These are phyloP conservation scores for Pythium utonaiense DNA, from an alignment of 352 stramenopile genomes.

Conservation along the genomic window DNA sequence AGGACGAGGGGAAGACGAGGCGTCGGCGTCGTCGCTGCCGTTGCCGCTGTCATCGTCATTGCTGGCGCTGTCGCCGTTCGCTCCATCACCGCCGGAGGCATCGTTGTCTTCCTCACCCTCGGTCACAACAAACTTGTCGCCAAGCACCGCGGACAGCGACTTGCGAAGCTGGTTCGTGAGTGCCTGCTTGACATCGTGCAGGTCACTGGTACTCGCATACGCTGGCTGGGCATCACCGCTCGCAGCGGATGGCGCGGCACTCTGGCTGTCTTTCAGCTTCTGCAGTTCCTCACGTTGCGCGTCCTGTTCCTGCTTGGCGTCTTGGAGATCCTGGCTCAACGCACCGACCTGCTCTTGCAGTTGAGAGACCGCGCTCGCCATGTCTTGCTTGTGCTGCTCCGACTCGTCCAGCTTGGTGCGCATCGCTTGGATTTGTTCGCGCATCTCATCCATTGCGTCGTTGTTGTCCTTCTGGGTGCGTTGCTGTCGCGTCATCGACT, in stretches of 20 bases:
- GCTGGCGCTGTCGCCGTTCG: not conserved
- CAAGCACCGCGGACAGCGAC: slow-evolving; percentile 41
- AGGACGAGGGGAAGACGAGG: slow-evolving; percentile 8
- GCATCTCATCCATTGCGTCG: slow-evolving; percentile 48
- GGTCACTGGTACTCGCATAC: slow-evolving; percentile 46
- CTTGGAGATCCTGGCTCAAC: slow-evolving; percentile 44
- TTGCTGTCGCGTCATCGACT: slow-evolving; percentile 54
- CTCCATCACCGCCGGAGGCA: not conserved
- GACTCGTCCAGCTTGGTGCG: slow-evolving; percentile 35
- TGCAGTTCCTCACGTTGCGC: slow-evolving; percentile 25
- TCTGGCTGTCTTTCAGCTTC: slow-evolving; percentile 5
- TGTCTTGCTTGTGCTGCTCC: slow-evolving; percentile 55
- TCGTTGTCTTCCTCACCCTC: slow-evolving; percentile 25
- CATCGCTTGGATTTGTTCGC: slow-evolving; percentile 41
- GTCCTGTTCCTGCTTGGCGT: slow-evolving; percentile 28
- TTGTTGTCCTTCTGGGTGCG: slow-evolving; percentile 41
- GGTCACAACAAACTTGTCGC: slow-evolving; percentile 26
- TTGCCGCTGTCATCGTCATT: not conserved
- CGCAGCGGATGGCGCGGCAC: not conserved
- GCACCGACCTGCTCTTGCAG: slow-evolving; percentile 48
- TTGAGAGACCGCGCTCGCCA: slow-evolving; percentile 37
- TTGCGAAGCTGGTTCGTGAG: slow-evolving; percentile 44
- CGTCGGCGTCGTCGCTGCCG: not conserved
- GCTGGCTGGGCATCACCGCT: not conserved
- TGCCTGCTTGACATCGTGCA: slow-evolving; percentile 40